Conservation (phyloP, 768 basidiomycete genomes). For the Hygrophorus pudorinus region DNA sequence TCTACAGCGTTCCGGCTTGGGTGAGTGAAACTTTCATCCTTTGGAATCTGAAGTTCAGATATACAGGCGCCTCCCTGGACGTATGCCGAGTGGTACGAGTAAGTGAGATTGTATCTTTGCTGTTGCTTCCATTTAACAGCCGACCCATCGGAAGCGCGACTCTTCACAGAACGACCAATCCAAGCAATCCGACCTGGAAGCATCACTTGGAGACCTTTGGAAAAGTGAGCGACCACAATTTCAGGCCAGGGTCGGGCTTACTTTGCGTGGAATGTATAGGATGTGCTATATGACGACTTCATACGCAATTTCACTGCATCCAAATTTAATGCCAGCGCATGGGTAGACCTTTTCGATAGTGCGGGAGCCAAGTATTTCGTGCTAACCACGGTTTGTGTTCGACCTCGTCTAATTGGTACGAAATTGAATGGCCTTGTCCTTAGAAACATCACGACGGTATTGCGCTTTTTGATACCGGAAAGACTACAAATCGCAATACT, state of each 20-base stretch:
- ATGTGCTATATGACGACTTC: slow-evolving; percentile 48
- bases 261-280: slow-evolving; percentile 15
- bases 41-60: not conserved
- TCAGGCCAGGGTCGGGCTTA: not conserved
- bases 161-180: slow-evolving; percentile 17
- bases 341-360: slow-evolving; percentile 43
- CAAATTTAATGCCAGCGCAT: slow-evolving; percentile 43
- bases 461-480: slow-evolving; percentile 42
- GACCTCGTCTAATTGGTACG: not conserved
- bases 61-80: slow-evolving; percentile 25
- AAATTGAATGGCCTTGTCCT: not conserved
- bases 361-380: slow-evolving; percentile 58
- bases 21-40: too few relatives aligned
- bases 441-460: slow-evolving; percentile 60
- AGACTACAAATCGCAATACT: slow-evolving; percentile 42
- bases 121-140: slow-evolving; percentile 7
- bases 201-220: slow-evolving; percentile 44
- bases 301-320: slow-evolving; percentile 42
- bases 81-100: slow-evolving; percentile 54
- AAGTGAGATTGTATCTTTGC: slow-evolving; percentile 14
- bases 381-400: slow-evolving; percentile 33
- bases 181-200: slow-evolving; percentile 31
- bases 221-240: slow-evolving; percentile 15
- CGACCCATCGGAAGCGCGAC: too few relatives aligned
- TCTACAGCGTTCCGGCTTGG: too few relatives aligned